Evolutionary conservation across 306 rosid genomes (phyloP).

Genomic region (Trifolium fragiferum): DNA sequence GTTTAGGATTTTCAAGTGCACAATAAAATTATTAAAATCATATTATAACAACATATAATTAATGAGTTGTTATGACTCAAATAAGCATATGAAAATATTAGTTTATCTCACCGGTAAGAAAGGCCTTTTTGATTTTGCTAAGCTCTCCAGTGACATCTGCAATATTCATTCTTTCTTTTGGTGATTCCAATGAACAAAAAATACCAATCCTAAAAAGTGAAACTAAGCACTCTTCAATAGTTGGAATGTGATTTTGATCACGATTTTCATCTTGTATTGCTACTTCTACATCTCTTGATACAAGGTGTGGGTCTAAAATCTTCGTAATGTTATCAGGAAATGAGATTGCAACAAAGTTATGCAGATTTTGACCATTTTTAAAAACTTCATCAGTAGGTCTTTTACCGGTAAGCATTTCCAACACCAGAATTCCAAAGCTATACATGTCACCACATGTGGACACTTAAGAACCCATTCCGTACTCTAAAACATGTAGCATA

Average conservation of each 20-base stretch:
- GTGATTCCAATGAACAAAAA: not conserved
- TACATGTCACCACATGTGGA: constrained; percentile 10
- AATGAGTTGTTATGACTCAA: not conserved
- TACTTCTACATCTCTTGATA: not conserved
- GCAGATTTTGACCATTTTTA: constrained; percentile 9
- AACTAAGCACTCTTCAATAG: not conserved
- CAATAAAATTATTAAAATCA: not conserved
- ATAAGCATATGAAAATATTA: not conserved
- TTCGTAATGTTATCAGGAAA: not conserved
- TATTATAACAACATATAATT: not conserved
- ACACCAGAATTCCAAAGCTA: not conserved
- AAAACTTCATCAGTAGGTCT: not conserved
- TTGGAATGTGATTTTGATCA: not conserved
- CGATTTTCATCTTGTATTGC: not conserved
- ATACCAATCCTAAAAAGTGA: constrained; percentile 7
- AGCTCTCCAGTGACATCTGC: constrained; percentile 13
- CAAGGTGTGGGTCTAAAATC: constrained; percentile 5
- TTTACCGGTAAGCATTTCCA: constrained; percentile 11
- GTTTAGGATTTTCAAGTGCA: not conserved
- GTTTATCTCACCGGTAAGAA: not conserved
- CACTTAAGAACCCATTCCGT: constrained; percentile 1
- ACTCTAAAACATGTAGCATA: not conserved
- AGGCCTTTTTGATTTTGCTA: not conserved
- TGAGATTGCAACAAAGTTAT: not conserved
- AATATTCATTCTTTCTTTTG: not conserved